Evolutionary conservation across 768 basidiomycete genomes (phyloP).

Genomic region (Phanerochaete sordida): DNA sequence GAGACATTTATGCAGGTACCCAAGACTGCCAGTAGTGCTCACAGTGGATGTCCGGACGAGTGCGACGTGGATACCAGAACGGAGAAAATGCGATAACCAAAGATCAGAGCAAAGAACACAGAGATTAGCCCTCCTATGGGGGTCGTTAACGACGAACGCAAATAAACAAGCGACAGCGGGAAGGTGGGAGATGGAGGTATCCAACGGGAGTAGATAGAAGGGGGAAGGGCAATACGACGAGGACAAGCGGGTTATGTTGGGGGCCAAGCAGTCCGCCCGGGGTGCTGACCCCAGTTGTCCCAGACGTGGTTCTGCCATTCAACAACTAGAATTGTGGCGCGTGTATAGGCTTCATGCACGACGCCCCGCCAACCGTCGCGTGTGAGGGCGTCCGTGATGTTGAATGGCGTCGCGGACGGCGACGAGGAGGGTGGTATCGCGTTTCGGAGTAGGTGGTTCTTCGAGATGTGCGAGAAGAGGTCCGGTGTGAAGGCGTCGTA

Average conservation of each 20-base stretch:
- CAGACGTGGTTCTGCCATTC: conserved; percentile 9
- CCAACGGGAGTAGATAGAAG: neutral
- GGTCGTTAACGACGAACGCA: neutral
- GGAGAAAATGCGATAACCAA: neutral
- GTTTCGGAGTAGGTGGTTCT: conserved; percentile 38
- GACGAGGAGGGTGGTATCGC: conserved; percentile 32
- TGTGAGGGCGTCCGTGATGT: conserved; percentile 35
- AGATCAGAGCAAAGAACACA: neutral
- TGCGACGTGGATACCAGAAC: neutral
- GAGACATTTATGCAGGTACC: too few relatives aligned
- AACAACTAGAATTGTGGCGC: conserved; percentile 20
- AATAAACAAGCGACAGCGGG: neutral
- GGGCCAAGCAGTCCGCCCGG: conserved; percentile 13
- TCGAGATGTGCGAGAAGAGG: conserved; percentile 47
- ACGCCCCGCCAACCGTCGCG: conserved; percentile 40
- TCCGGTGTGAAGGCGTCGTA: conserved; percentile 79
- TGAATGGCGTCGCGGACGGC: conserved; percentile 26
- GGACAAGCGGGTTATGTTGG: neutral
- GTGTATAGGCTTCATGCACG: conserved; percentile 35
- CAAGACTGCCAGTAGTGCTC: too few relatives aligned
- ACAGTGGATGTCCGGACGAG: neutral
- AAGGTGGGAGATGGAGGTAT: neutral
- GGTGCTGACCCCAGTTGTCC: conserved; percentile 6
- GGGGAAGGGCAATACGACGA: neutral
- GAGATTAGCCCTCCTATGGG: neutral